Evolutionary conservation across 2,329 filamentous ascomycete species (phyloP).

Genomic region (Amauroascus niger): DNA sequence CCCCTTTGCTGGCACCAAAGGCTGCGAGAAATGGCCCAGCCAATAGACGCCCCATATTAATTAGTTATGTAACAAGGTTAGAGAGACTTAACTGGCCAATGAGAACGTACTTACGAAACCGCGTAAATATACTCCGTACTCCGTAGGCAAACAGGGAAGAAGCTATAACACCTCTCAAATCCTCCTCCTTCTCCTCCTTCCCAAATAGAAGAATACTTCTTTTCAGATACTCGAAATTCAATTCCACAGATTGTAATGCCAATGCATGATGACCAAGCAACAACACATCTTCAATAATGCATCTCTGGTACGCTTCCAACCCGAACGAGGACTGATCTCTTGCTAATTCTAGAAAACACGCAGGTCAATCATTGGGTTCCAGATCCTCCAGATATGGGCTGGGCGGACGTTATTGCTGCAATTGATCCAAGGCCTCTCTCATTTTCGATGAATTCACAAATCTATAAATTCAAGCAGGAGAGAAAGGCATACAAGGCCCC

Average conservation of each 20-base stretch:
- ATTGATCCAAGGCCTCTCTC: slow-evolving; percentile 8
- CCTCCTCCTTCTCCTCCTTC: too few relatives aligned
- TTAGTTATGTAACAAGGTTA: too few relatives aligned
- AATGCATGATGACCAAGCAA: slow-evolving; percentile 1
- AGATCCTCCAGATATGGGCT: slow-evolving; percentile 6
- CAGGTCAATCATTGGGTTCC: slow-evolving; percentile 10
- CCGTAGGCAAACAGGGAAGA: too few relatives aligned
- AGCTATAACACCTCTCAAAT: too few relatives aligned
- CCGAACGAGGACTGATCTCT: slow-evolving; percentile 1
- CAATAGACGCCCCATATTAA: too few relatives aligned
- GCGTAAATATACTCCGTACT: too few relatives aligned
- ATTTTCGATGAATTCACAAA: slow-evolving; percentile 13
- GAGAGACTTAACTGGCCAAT: too few relatives aligned
- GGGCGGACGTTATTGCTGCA: slow-evolving; percentile 2
- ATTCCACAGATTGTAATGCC: not conserved
- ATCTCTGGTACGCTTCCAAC: slow-evolving; percentile 2
- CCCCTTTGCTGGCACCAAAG: too few relatives aligned
- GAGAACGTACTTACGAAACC: too few relatives aligned
- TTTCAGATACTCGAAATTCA: not conserved
- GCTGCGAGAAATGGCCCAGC: too few relatives aligned
- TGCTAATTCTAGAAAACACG: slow-evolving; percentile 1
- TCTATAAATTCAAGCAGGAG: slow-evolving; percentile 13
- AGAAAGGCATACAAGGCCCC: slow-evolving; percentile 10
- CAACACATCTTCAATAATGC: slow-evolving; percentile 2
- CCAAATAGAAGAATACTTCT: not conserved